Evolutionary conservation across 148 eudicot species (phyloP).

Genomic region (Cornus controversa): DNA sequence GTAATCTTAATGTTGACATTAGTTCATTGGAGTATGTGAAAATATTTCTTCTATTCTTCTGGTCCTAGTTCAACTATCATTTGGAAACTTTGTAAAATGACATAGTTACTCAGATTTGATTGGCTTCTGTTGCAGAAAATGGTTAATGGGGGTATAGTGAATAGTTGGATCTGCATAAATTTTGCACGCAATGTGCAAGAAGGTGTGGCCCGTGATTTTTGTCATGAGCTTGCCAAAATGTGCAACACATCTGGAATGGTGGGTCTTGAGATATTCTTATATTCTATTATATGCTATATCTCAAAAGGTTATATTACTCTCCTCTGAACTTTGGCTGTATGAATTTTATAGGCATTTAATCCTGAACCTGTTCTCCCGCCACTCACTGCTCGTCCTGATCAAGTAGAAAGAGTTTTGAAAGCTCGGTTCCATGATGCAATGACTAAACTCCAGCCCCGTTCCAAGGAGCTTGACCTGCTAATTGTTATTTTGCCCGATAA

Average conservation of each 20-base stretch:
- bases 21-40: not conserved
- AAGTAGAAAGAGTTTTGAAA: conserved; percentile 62
- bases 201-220: conserved; percentile 52
- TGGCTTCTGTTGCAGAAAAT: conserved; percentile 55
- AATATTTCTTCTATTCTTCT: too few relatives aligned
- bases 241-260: conserved; percentile 77
- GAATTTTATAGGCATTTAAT: conserved; percentile 40
- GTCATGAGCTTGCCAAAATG: conserved; percentile 76
- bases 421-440: conserved; percentile 60
- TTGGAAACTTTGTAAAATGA: not conserved
- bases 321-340: conserved; percentile 5
- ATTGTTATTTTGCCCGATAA: conserved; percentile 79
- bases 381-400: conserved; percentile 60
- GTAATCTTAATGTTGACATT: not conserved
- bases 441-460: conserved; percentile 42
- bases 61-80: too few relatives aligned
- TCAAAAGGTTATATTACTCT: not conserved
- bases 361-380: conserved; percentile 60
- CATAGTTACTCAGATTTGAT: not conserved
- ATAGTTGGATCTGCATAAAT: conserved; percentile 71
- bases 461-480: conserved; percentile 64
- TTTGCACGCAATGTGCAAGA: conserved; percentile 72
- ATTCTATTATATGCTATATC: not conserved
- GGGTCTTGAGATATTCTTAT: conserved; percentile 9
- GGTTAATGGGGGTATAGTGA: conserved; percentile 75